A percentile compares a stretch with the other conserved stretches of the same genome.
These are phyloP conservation scores for Salix purpurea DNA, from an alignment of 345 rosid genomes.

Conservation along the genomic window DNA sequence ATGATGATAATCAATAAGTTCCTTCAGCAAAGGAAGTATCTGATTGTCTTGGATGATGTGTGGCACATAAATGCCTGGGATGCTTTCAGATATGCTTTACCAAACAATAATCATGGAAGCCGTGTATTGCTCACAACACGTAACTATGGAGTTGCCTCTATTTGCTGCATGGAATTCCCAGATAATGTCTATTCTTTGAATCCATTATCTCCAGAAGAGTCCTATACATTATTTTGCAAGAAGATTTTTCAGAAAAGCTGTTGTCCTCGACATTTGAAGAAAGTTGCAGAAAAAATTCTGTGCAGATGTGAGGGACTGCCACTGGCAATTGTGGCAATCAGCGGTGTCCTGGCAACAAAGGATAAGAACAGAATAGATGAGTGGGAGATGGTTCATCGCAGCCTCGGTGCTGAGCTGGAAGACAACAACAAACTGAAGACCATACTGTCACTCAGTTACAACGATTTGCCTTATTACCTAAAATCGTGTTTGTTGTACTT, in stretches of 20 bases:
- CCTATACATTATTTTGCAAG: slow-evolving; percentile 16
- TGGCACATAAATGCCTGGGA: slow-evolving; percentile 20
- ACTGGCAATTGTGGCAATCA: slow-evolving; percentile 25
- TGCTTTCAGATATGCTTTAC: slow-evolving; percentile 20
- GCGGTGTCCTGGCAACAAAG: slow-evolving; percentile 12
- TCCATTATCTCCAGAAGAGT: slow-evolving; percentile 11
- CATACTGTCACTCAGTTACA: slow-evolving; percentile 4
- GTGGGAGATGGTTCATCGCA: slow-evolving; percentile 2
- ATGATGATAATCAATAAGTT: not conserved
- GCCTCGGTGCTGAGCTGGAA: slow-evolving; percentile 2
- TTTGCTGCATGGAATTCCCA: slow-evolving; percentile 3
- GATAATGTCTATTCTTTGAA: slow-evolving; percentile 14
- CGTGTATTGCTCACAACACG: slow-evolving; percentile 29
- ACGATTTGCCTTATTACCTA: slow-evolving; percentile 7
- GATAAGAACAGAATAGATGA: slow-evolving; percentile 4
- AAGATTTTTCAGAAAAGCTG: slow-evolving; percentile 14
- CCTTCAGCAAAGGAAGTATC: slow-evolving; percentile 10
- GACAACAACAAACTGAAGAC: not conserved
- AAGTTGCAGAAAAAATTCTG: slow-evolving; percentile 8
- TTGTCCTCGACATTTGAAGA: slow-evolving; percentile 18
- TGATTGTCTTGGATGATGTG: slow-evolving; percentile 23
- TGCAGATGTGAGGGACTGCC: slow-evolving; percentile 26
- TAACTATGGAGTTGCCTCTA: slow-evolving; percentile 10
- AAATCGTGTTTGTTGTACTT: not conserved
- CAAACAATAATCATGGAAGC: slow-evolving; percentile 9